A percentile compares a stretch with the other conserved stretches of the same genome.
These are phyloP conservation scores for Mrakia frigida DNA, from an alignment of 768 basidiomycete species.

Conservation along the genomic window DNA sequence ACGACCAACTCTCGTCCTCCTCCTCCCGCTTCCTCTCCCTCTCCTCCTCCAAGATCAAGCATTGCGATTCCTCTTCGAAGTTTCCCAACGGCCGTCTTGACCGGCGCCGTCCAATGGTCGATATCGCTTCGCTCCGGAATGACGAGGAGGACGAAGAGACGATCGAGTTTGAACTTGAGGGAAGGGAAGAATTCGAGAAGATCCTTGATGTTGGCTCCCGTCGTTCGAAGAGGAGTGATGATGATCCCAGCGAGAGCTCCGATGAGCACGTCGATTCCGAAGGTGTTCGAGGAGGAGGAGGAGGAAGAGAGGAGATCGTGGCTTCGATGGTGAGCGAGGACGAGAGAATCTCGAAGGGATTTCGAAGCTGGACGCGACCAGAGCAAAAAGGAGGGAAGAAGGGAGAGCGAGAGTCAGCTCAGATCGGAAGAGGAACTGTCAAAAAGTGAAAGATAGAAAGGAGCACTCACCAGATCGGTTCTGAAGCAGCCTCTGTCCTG, in stretches of 20 bases:
- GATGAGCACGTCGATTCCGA: slow-evolving; percentile 9
- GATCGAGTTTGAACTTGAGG: background rate
- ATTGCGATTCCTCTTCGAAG: background rate
- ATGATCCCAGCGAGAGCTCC: background rate
- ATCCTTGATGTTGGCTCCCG: background rate
- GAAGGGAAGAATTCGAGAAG: background rate
- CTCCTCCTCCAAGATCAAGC: background rate
- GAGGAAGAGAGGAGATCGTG: background rate
- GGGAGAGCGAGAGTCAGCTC: background rate
- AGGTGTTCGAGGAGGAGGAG: background rate
- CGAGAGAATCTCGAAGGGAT: background rate
- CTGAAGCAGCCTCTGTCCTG: slow-evolving; percentile 8
- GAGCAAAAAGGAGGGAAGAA: too few relatives aligned
- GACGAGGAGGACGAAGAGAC: background rate
- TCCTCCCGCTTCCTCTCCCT: background rate
- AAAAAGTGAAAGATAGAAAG: too few relatives aligned
- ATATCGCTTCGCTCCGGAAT: background rate
- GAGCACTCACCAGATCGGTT: background rate
- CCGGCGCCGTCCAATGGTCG: background rate
- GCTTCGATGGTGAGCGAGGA: background rate
- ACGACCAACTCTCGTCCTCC: background rate
- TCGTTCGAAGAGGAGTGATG: slow-evolving; percentile 8
- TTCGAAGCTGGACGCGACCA: background rate
- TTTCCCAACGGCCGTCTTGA: background rate
- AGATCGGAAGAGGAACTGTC: too few relatives aligned